These are phyloP conservation scores for Xylaria palmicola DNA, from an alignment of 495 filamentous ascomycete genomes.

Conservation along the genomic window DNA sequence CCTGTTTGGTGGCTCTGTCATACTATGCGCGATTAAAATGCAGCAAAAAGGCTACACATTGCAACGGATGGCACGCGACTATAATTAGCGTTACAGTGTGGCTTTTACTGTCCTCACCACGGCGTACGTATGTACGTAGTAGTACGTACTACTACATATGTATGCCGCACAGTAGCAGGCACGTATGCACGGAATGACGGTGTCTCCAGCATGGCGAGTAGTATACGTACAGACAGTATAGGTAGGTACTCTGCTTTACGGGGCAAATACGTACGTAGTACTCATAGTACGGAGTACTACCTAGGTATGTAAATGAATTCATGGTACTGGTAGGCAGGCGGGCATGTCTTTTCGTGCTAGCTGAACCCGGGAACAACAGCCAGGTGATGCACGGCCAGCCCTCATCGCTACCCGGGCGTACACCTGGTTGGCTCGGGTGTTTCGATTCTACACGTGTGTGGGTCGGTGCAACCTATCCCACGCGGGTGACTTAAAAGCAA, in stretches of 20 bases:
- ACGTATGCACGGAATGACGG: slow-evolving; percentile 3
- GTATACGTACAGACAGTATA: background rate
- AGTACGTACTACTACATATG: too few relatives aligned
- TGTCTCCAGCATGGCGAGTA: background rate
- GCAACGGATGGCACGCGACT: slow-evolving; percentile 4
- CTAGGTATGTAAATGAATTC: too few relatives aligned
- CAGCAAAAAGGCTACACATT: background rate
- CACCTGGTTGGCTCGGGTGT: background rate
- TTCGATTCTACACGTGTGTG: background rate
- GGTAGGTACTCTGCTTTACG: too few relatives aligned
- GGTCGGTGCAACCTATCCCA: slow-evolving; percentile 8
- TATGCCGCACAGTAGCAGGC: slow-evolving; percentile 7
- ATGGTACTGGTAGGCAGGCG: too few relatives aligned
- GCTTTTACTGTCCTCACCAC: background rate
- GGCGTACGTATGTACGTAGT: too few relatives aligned
- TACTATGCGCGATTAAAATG: slow-evolving; percentile 16
- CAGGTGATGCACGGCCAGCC: slow-evolving; percentile 2
- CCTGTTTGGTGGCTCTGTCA: too few relatives aligned
- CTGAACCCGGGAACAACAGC: background rate
- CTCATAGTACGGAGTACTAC: background rate
- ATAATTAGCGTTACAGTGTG: slow-evolving; percentile 1
- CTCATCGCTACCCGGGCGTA: background rate
- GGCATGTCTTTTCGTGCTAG: background rate
- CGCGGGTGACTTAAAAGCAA: slow-evolving; percentile 2
- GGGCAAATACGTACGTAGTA: too few relatives aligned